Conservation (phyloP, 768 basidiomycete genomes). For the Floccularia luteovirens region DNA sequence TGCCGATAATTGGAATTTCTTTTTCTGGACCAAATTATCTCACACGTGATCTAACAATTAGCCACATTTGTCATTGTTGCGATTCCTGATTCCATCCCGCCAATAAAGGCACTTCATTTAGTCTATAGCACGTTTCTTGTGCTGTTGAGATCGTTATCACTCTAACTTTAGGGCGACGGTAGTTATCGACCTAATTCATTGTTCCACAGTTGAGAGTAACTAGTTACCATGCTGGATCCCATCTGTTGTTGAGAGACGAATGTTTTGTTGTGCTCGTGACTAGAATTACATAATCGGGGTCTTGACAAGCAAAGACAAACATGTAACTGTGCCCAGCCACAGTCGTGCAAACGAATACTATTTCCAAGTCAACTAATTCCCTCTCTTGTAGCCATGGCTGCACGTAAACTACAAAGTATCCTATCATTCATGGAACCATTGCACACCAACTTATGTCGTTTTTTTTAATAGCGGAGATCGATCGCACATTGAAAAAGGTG, state of each 20-base stretch:
- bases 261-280: no score
- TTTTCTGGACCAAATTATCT: conserved; percentile 3
- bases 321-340: conserved; percentile 4
- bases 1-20: background rate
- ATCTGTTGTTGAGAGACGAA: no score
- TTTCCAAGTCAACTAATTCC: conserved; percentile 9
- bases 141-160: no score
- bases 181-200: no score
- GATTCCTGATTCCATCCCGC: no score
- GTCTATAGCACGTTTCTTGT: no score
- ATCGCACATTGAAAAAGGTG: conserved; percentile 97
- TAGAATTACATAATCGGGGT: conserved; percentile 15
- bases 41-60: conserved; percentile 12
- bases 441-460: conserved; percentile 2
- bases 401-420: conserved; percentile 84
- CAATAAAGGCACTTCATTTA: no score
- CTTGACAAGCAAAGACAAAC: conserved; percentile 18
- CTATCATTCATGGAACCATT: conserved; percentile 4
- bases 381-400: conserved; percentile 56
- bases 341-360: conserved; percentile 5
- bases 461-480: conserved; percentile 78
- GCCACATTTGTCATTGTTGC: conserved; percentile 2
- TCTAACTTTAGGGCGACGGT: no score
- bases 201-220: no score
- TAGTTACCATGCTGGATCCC: no score